Evolutionary conservation across 306 rosid species (phyloP), one percentile per base, ranked within the genome.

Genomic region (Rubus idaeus): DNA sequence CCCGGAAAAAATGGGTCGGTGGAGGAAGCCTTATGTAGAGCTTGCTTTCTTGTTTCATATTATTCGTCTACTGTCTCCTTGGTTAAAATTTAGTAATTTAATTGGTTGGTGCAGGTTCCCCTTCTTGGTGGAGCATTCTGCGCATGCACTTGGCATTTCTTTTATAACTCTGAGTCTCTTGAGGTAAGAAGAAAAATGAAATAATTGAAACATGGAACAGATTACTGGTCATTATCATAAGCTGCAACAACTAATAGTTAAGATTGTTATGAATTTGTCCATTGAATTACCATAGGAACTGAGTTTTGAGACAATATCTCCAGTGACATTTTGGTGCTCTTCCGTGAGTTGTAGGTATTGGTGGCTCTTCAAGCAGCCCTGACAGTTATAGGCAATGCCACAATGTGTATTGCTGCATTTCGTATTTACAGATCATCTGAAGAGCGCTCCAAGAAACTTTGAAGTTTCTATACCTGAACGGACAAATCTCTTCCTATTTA

Each of bases 131-230:
- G 97, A 86, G 99, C 99, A 77, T 77, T 92, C 20, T 95, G 96
- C 65, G 97, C 99, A 11, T 95, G 99, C 79, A 92, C 98, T 7
- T 95, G 96, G 97, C 99, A 95, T 89, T 95, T 95, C 96, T 95
- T 95, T 78, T 92, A 92, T 85, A 92, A 95, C 83, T 87, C 97
- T 0, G 91, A 95, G 71, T 88, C 99, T 51, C 89, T 95, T 16
- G 93, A 92, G 91, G 99, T 92, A 83, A 77, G 65, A 53, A 41
- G 0, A 21, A 14, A 64, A 4, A 4, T 49, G 2, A 10, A 68
- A 13, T 47, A 14, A 10, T 53, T 76, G 55, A 66, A 46, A 57
- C 42, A 6, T 5, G 61, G 26, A 73, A 56, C 53, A 56, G 6
- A 56, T 12, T 39, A 13, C 17, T 40, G 75, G 37, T 52, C 20